These are phyloP conservation scores for Starmerella stigmatis DNA, from an alignment of 805 yeast genomes.

Conservation along the genomic window DNA sequence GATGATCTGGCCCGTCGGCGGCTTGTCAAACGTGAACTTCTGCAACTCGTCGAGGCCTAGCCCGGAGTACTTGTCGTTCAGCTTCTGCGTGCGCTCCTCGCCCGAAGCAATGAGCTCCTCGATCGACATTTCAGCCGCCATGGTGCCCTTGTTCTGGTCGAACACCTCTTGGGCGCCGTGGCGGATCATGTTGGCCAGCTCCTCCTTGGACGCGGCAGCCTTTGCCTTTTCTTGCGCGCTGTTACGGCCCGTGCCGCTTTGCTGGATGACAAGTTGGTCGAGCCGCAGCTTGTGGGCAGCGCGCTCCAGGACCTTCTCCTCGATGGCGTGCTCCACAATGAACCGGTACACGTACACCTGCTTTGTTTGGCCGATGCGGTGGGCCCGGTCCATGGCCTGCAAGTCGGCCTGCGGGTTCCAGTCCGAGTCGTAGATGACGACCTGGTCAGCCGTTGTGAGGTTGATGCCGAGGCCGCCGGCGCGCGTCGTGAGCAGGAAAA, in stretches of 20 bases:
- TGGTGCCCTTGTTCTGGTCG: slow-evolving; percentile 36
- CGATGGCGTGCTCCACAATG: slow-evolving; percentile 93
- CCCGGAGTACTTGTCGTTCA: slow-evolving; percentile 71
- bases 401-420: slow-evolving; percentile 98
- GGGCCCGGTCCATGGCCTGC: slow-evolving; percentile 97
- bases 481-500: slow-evolving; percentile 79
- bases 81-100: slow-evolving; percentile 64
- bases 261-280: slow-evolving; percentile 93
- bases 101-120: slow-evolving; percentile 74
- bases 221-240: slow-evolving; percentile 22
- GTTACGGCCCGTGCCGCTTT: slow-evolving; percentile 42
- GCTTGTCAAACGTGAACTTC: slow-evolving; percentile 69
- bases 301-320: slow-evolving; percentile 87
- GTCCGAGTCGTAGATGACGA: slow-evolving; percentile 80
- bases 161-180: slow-evolving; percentile 89
- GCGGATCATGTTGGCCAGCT: slow-evolving; percentile 86
- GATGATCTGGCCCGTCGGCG: slow-evolving; percentile 18
- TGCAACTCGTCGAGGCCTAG: slow-evolving; percentile 88
- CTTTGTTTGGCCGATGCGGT: slow-evolving; percentile 91
- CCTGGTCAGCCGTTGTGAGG: slow-evolving; percentile 83
- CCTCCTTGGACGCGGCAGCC: slow-evolving; percentile 50
- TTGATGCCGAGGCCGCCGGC: slow-evolving; percentile 97
- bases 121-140: slow-evolving; percentile 41
- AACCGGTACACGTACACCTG: slow-evolving; percentile 87
- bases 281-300: slow-evolving; percentile 89